These are phyloP conservation scores for Citrullus amarus DNA, from an alignment of 306 rosid species.

Conservation along the genomic window DNA sequence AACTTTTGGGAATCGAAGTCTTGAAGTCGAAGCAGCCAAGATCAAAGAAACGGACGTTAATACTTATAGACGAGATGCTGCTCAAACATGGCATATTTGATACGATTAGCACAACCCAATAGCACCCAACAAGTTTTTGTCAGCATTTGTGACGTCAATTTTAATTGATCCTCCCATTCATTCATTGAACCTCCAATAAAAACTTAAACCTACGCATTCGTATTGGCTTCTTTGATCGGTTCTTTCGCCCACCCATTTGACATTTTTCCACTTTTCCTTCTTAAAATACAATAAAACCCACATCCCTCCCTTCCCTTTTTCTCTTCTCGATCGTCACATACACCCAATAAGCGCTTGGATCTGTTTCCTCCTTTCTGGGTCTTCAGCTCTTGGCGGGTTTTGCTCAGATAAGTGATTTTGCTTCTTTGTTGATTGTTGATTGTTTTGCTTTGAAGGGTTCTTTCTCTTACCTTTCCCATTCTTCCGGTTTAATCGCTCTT, in stretches of 20 bases:
- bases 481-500: neutral
- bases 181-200: slow-evolving; percentile 28
- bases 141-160: neutral
- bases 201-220: neutral
- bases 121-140: neutral
- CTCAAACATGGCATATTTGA: neutral
- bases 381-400: neutral
- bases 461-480: neutral
- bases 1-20: neutral
- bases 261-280: neutral
- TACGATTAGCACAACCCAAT: neutral
- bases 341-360: neutral
- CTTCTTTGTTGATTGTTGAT: neutral
- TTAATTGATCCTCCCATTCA: slow-evolving; percentile 13
- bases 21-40: neutral
- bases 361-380: neutral
- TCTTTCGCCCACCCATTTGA: neutral
- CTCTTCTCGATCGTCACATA: neutral
- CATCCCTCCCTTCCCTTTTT: neutral
- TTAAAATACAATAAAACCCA: neutral
- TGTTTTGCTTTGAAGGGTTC: neutral
- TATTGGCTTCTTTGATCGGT: neutral
- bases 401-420: neutral
- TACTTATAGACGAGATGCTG: neutral
- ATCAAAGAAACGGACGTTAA: neutral